Base-by-base conservation (phyloP, 768 basidiomycete genomes). In the Filobasidium floriforme region DNA sequence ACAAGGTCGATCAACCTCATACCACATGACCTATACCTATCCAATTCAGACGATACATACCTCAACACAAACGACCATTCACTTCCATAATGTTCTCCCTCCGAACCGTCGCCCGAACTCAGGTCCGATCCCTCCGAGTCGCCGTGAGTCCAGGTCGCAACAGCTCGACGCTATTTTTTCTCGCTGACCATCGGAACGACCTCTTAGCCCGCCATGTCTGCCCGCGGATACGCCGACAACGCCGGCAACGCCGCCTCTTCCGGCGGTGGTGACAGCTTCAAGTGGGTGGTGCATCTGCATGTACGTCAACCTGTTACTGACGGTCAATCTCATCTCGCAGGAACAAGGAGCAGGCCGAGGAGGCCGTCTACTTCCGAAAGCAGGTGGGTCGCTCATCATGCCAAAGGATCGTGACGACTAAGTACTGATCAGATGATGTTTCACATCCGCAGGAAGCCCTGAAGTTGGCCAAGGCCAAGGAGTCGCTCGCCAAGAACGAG, bases 281-380 rank as follows among this genome's bases (percentile, higher is more conserved):
- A 66, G 65, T 66, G 52, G 26, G 64, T 66, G 15, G 54, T 6
- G 26, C 22, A 26, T 26, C 11, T 5, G 41, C 1, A 43, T 26
- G 18, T 40, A n/a, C 2, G 14, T 6, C 5, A 18, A 6, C 24
- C 55, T 37, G 2, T 52, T 41, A 9, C 29, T 24, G 32, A 19
- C n/a, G n/a, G 26, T 43, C 51, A 29, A 49, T 41, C 24, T 60
- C 6, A 60, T 22, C 44, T 60, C 10, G 7, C 51, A 68, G 63
- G 54, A 60, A 68, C 46, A 59, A 60, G 7, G 67, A 68, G 54
- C 67, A 68, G 63, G 67, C 67, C 46, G 67, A 68, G 41, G 67
- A 68, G 52, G 59, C 46, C 54, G 41, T 44, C n/a, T 68, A 68
- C 54, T 63, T 63, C 19, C 22, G 59, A 52, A 41, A 51, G 60